phyloP scores from a whole-genome alignment of 1,139 yeast genomes.

The Kodamaea sp. region DNA sequence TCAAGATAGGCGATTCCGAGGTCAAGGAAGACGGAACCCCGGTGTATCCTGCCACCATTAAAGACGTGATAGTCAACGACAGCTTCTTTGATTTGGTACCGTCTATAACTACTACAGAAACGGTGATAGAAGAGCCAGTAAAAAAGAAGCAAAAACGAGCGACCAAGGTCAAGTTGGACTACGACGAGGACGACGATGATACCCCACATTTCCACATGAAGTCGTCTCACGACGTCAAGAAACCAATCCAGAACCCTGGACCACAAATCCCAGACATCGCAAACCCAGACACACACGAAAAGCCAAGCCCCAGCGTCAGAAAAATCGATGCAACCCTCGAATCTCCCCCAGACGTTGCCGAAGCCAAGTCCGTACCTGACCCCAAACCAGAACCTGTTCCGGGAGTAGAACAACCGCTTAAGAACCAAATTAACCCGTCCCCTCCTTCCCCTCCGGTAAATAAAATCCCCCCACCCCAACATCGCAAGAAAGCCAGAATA shows the following conservation, averaged over 20 bases:
- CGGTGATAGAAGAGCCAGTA: constrained; percentile 4
- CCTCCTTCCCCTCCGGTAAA: constrained; percentile 1
- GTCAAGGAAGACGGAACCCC: constrained; percentile 45
- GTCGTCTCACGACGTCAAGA: constrained; percentile 48
- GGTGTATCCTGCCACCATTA: constrained; percentile 52
- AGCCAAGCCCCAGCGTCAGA: too few species aligned
- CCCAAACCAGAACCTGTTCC: too few species aligned
- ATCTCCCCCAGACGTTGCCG: too few species aligned
- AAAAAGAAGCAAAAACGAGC: constrained; percentile 20
- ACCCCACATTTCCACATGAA: constrained; percentile 45
- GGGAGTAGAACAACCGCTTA: too few species aligned
- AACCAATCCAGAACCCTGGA: too few species aligned
- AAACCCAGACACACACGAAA: too few species aligned
- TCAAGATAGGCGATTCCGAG: constrained; percentile 54
- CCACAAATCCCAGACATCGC: too few species aligned
- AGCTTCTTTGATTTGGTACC: constrained; percentile 45
- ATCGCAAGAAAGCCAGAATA: neutral
- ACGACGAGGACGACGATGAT: constrained; percentile 32
- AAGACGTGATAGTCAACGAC: constrained; percentile 33
- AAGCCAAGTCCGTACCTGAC: too few species aligned
- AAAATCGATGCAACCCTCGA: too few species aligned
- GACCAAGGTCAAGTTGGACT: constrained; percentile 20
- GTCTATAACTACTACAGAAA: constrained; percentile 9
- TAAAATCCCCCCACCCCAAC: constrained; percentile 1
- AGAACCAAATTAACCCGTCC: too few species aligned